Conservation (phyloP, 2,329 filamentous ascomycete genomes). For the Penicillium sp. region DNA sequence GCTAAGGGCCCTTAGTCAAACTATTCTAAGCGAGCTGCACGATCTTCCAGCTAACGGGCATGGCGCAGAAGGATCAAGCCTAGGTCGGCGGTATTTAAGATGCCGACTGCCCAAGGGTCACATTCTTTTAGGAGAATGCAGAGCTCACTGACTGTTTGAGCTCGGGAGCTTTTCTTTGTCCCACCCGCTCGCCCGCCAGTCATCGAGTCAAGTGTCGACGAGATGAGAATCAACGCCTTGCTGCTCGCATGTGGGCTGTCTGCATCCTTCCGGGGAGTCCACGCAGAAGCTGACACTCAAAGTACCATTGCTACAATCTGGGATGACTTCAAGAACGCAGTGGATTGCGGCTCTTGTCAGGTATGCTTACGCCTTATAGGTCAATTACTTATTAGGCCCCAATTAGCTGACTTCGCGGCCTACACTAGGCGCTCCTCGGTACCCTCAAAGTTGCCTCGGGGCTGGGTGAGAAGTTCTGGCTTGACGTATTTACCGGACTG, state of each 20-base stretch:
- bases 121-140: not conserved
- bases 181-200: not conserved
- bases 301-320: conserved; percentile 25
- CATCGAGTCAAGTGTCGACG: not conserved
- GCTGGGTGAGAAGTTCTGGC: conserved; percentile 45
- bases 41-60: not conserved
- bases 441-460: conserved; percentile 46
- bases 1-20: not conserved
- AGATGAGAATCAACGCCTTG: conserved; percentile 16
- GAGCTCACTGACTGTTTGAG: not conserved
- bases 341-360: conserved; percentile 35
- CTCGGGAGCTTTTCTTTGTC: not conserved
- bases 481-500: conserved; percentile 36
- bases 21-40: conserved; percentile 6
- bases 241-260: conserved; percentile 11
- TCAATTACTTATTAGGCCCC: not conserved
- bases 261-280: conserved; percentile 9
- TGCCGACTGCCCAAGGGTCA: not conserved
- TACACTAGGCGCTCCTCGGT: conserved; percentile 31
- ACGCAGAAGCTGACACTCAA: conserved; percentile 11
- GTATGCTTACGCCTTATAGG: conserved; percentile 11
- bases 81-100: not conserved
- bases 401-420: not conserved
- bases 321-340: conserved; percentile 31
- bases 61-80: not conserved